Evolutionary conservation across 2,329 filamentous ascomycete genomes (phyloP), one percentile per base, ranked within the genome.

Genomic region (Claviceps humidiphila): DNA sequence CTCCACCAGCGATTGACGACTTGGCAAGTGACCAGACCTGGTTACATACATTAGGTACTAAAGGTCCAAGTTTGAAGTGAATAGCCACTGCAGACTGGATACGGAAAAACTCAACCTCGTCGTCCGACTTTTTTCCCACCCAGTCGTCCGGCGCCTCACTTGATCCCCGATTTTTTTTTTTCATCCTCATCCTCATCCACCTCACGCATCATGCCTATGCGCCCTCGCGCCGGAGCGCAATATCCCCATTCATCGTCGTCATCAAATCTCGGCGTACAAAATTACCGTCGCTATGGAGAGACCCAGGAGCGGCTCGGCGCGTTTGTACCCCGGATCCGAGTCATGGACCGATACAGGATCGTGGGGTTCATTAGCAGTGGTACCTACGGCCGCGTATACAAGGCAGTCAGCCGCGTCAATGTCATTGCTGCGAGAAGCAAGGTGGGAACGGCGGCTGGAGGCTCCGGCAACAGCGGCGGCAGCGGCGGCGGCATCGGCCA

Each of bases 321-420:
- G 14, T 85, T 85, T 64, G 79, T 82, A 64, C 81, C 80, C 65
- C 95, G 95, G 69, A 87, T 93, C 57, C 84, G 88, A 56, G 89
- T 97, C 53, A 85, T 85, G 55, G 91, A 97, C 68, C 85, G 87
- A 59, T 98, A 97, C 71, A 89, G 93, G 61, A 93, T 98, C 61
- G 85, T 98, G 53, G 93, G 93, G 44, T 98, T 98, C 74, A 98
- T 98, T 61, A 95, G 89, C 65, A 95, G 89, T 60, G 93, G 93
- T 47, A 98, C 93, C 16, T 98, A 98, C 78, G 93, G 93, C 39
- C 85, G 93, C 37, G 93, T 98, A 7, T 98, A 97, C 79, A 98
- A 98, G 66, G 93, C 93, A 17, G 75, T 89, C 44, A 82, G 87
- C 60, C 82, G 84, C 58, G 49, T 54, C 11, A 49, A 47, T 20